Evolutionary conservation across 768 basidiomycete genomes (phyloP), one percentile per base, ranked within the genome.

Genomic region (Pleurotus platypus): DNA sequence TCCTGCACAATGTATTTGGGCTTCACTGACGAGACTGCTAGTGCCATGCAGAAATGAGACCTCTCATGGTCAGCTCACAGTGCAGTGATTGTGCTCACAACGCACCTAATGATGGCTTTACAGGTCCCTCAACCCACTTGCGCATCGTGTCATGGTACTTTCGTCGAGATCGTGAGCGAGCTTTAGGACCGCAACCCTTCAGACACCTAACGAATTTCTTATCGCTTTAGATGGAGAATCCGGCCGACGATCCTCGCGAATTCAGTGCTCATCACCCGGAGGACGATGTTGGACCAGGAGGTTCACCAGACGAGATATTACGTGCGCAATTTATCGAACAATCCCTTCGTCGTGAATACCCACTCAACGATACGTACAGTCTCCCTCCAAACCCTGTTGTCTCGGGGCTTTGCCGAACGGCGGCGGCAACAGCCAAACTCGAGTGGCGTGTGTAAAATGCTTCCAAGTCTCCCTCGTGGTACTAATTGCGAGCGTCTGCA

Each of bases 41-140:
- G 93, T 96, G 94, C 66, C 80, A 86, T 68, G 85, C 89, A 54
- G 91, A 95, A 72, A 94, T 92, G 91, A 75, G 87, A 53, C 92
- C 93, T 1, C 73, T 94, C 46, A 92, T 90, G 89, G 91, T 92
- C 61, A 40, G 77, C 64, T 42, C 59, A 58, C 57, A 40, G 11
- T 35, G 46, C 42, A 38, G 39, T 30, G 39, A 49, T 37, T 49
- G 16, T 26, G 39, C 58, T 26, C 55, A 51, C 40, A 58, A 51
- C 35, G 58, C 26, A 24, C 58, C 24, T 56, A 62, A 60, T 60
- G 49, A 35, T 63, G 59, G 47, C 22, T 20, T 27, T 50, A 20
- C 66, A 93, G 91, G 79, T 84, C 3, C 91, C 91, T 40, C 82
- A 92, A 72, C 89, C 91, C 11, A 81, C 86, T 45, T 96, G 93